A percentile compares a stretch with the other conserved stretches of the same genome.
phyloP scores from a whole-genome alignment of 2,329 filamentous ascomycete species.

The Arthrinium puccinioides region DNA sequence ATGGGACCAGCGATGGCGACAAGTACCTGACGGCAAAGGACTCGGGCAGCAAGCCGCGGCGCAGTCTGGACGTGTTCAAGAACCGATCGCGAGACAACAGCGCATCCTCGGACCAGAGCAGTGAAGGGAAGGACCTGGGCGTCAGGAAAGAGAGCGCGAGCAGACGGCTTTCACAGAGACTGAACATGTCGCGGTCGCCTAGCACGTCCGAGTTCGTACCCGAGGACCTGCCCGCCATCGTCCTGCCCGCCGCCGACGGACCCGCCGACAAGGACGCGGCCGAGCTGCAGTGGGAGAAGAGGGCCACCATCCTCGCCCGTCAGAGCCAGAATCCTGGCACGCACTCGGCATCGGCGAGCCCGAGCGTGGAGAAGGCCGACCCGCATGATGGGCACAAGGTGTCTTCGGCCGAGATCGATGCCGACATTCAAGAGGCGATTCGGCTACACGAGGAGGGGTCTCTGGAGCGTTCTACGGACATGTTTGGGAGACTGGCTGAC shows the following conservation, averaged over 20 bases:
- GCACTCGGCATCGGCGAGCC: constrained; percentile 23
- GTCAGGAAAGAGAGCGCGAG: not conserved
- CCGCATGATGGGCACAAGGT: constrained; percentile 25
- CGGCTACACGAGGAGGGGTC: constrained; percentile 81
- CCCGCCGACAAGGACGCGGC: constrained; percentile 33
- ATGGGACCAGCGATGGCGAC: constrained; percentile 12
- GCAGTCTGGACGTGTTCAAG: constrained; percentile 38
- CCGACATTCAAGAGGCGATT: constrained; percentile 92
- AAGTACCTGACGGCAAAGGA: constrained; percentile 18
- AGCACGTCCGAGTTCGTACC: constrained; percentile 70
- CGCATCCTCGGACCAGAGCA: constrained; percentile 28
- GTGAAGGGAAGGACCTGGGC: constrained; percentile 19
- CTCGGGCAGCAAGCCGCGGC: constrained; percentile 24
- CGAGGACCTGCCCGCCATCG: constrained; percentile 69
- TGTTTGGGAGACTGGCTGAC: constrained; percentile 81
- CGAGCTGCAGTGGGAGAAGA: constrained; percentile 83
- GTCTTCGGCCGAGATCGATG: constrained; percentile 48
- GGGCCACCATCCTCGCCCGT: constrained; percentile 80
- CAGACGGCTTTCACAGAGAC: constrained; percentile 57
- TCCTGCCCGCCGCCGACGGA: constrained; percentile 33
- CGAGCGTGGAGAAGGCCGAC: constrained; percentile 23
- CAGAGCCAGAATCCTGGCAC: constrained; percentile 42
- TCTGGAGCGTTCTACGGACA: constrained; percentile 68
- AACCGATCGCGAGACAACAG: constrained; percentile 42
- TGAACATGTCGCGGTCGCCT: constrained; percentile 55